phyloP scores from a whole-genome alignment of 306 rosid genomes.

The Arachis hypogaea region DNA sequence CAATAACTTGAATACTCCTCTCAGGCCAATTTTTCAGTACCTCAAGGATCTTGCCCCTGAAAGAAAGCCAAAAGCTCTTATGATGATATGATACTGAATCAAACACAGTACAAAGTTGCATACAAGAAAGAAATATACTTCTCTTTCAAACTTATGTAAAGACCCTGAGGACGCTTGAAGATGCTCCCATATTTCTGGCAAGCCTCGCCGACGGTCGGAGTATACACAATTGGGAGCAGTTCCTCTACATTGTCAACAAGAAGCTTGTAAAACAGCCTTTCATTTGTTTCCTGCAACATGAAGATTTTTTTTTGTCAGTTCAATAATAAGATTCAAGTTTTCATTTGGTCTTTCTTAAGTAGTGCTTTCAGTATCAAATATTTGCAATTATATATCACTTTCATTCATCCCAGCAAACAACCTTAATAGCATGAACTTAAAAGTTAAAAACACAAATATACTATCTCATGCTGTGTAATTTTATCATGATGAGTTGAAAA shows the following conservation, averaged over 20 bases:
- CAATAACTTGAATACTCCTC: conserved; percentile 24
- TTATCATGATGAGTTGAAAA: neutral
- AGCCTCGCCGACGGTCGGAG: conserved; percentile 1
- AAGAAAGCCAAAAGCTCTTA: neutral
- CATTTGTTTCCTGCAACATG: neutral
- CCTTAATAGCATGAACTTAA: neutral
- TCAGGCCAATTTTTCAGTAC: conserved; percentile 1
- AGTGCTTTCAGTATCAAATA: neutral
- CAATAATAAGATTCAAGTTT: too few relatives aligned
- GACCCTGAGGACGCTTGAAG: conserved; percentile 10
- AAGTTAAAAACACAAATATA: neutral
- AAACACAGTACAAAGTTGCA: neutral
- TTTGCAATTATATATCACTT: neutral
- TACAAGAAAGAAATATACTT: neutral
- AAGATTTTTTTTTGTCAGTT: neutral
- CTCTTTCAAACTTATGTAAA: conserved; percentile 11
- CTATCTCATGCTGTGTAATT: neutral
- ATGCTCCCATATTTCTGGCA: conserved; percentile 3
- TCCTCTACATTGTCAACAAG: conserved; percentile 4
- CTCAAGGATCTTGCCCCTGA: conserved; percentile 4
- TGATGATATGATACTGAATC: neutral
- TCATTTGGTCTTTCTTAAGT: too few relatives aligned
- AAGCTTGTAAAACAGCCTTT: conserved; percentile 5
- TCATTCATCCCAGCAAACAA: neutral
- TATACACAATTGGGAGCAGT: conserved; percentile 2